Base-by-base conservation (phyloP, 164 flowering plant species). In the Tinospora cordifolia region DNA sequence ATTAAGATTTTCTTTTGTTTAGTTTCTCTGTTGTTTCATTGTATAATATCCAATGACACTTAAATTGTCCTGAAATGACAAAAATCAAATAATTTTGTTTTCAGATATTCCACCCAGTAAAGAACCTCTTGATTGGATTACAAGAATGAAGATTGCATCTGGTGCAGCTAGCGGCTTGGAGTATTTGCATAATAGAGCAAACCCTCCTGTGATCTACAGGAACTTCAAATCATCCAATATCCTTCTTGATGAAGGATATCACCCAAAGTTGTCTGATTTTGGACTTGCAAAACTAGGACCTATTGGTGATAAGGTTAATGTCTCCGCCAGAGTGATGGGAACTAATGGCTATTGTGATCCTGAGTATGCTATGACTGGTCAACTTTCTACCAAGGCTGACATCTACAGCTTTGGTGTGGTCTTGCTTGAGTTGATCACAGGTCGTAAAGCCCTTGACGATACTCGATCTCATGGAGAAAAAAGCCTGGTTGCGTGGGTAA, bases 401-500 rank as follows among this genome's bases (percentile, higher is more conserved):
- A 92, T 92, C 5, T 92, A 92, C 75, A 92, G 98, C 80, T 92
- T 87, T 71, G 98, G 98, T 19, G 98, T 92, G 12, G 98, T 92
- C 75, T 84, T 92, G 67, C 75, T 92, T 74, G 98, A 92, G 81
- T 81, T 92, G 15, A 86, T 92, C 81, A 90, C 92, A 5, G 96
- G 98, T 58, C 78, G 96, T 75, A 83, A 96, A 81, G 96, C 84
- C 10, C 85, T 92, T 14, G 98, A 90, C 76, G 78, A 59, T 72
- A 68, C 85, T 17, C 84, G 86, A 79, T 90, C 92, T 58, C 78
- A 78, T 3, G 70, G 78, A 47, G 96, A 92, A 72, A 92, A 92
- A 71, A 90, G 90, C 66, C 80, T 92, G 58, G 85, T 92, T 40
- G 68, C 71, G 63, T 92, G 98, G 95, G 95, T 91, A 87, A 51